Evolutionary conservation across 768 basidiomycete species (phyloP).

Genomic region (Coprinellus micaceus): DNA sequence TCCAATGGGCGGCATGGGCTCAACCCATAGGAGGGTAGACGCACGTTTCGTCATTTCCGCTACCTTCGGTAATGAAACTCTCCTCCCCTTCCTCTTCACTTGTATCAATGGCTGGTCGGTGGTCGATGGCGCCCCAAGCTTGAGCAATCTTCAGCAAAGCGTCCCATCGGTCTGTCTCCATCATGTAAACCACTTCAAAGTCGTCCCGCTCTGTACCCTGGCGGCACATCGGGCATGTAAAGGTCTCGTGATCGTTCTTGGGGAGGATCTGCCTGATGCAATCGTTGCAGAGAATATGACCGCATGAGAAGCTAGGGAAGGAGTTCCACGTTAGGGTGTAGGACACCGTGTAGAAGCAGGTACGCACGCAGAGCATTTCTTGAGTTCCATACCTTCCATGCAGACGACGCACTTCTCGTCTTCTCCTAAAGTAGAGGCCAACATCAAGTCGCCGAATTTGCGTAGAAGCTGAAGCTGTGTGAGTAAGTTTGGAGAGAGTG

Average conservation of each 20-base stretch:
- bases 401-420: conserved; percentile 40
- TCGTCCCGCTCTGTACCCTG: conserved; percentile 24
- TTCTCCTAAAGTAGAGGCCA: conserved; percentile 31
- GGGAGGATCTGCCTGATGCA: conserved; percentile 30
- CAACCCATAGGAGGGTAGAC: not conserved
- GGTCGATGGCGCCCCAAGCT: conserved; percentile 36
- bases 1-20: not conserved
- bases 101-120: conserved; percentile 30
- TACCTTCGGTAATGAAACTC: conserved; percentile 25
- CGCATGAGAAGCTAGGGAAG: conserved; percentile 34
- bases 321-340: too few relatives aligned
- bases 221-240: conserved; percentile 39
- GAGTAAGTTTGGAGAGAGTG: not conserved
- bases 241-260: conserved; percentile 23
- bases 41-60: conserved; percentile 5
- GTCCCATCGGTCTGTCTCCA: conserved; percentile 43
- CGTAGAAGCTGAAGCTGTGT: conserved; percentile 33
- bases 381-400: conserved; percentile 26
- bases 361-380: conserved; percentile 34
- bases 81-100: conserved; percentile 43
- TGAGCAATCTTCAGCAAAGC: conserved; percentile 35
- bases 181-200: conserved; percentile 31
- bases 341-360: too few relatives aligned
- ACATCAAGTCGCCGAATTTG: conserved; percentile 36
- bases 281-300: conserved; percentile 39